Evolutionary conservation across 2,329 filamentous ascomycete species (phyloP).

Genomic region (Ceratocystis diversiconidia): DNA sequence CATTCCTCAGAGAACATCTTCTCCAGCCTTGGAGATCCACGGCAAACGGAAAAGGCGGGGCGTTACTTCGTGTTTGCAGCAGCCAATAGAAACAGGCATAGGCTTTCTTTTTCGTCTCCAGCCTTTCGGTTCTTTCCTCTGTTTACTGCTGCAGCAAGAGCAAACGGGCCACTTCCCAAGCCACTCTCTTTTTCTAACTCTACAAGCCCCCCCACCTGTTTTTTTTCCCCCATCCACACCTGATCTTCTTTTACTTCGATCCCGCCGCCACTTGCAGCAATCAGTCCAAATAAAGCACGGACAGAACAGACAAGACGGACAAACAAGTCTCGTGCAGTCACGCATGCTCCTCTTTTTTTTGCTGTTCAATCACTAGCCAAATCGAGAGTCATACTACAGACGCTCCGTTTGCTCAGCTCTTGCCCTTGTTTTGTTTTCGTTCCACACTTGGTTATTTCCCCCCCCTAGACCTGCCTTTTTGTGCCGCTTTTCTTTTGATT

Average conservation of each 20-base stretch:
- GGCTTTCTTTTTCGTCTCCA: not conserved
- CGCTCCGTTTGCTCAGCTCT: not conserved
- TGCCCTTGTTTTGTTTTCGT: not conserved
- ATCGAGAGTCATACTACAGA: conserved; percentile 1
- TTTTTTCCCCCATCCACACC: not conserved
- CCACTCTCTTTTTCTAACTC: not conserved
- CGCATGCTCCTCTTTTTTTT: not conserved
- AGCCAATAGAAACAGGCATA: not conserved
- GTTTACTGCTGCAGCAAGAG: not conserved
- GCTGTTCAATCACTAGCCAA: not conserved
- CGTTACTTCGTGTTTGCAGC: not conserved
- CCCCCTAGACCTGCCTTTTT: not conserved
- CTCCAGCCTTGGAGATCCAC: not conserved
- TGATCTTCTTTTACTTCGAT: not conserved
- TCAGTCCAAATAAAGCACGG: not conserved
- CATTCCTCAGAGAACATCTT: not conserved
- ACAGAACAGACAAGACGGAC: not conserved
- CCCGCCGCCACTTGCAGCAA: not conserved
- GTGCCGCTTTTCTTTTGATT: conserved; percentile 8
- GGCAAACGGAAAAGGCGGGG: not conserved
- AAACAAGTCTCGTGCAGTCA: conserved; percentile 2
- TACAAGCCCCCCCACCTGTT: too few relatives aligned
- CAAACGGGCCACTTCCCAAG: not conserved
- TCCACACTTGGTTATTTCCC: not conserved
- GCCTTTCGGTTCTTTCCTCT: not conserved